These are phyloP conservation scores for Achaetomium macrosporum DNA, from an alignment of 2,329 filamentous ascomycete genomes.

Conservation along the genomic window DNA sequence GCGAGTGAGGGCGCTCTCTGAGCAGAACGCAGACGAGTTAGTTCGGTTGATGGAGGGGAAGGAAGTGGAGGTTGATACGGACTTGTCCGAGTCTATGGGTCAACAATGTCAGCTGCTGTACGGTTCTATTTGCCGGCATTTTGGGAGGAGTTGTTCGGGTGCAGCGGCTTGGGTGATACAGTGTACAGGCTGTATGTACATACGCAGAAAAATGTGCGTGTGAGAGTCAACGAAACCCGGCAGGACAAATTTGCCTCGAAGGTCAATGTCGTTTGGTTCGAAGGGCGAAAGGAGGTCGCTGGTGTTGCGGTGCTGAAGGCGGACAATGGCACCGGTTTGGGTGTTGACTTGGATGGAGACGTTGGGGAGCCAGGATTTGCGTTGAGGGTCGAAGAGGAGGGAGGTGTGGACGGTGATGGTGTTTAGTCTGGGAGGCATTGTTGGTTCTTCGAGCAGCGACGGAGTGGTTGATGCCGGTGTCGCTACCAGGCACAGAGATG, in stretches of 20 bases:
- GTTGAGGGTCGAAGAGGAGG: slow-evolving; percentile 41
- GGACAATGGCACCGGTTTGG: slow-evolving; percentile 36
- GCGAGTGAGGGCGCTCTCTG: slow-evolving; percentile 34
- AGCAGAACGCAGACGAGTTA: background rate
- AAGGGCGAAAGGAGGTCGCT: slow-evolving; percentile 18
- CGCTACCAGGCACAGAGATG: background rate
- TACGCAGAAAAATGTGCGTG: slow-evolving; percentile 44
- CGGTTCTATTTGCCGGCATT: background rate
- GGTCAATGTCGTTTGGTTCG: slow-evolving; percentile 40
- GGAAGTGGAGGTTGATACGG: background rate
- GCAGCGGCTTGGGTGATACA: slow-evolving; percentile 20
- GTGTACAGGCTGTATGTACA: slow-evolving; percentile 39
- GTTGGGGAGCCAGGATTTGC: slow-evolving; percentile 36
- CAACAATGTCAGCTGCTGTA: too few relatives aligned
- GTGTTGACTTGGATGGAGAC: slow-evolving; percentile 39
- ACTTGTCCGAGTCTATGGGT: too few relatives aligned
- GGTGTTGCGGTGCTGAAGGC: slow-evolving; percentile 28
- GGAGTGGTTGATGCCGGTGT: background rate
- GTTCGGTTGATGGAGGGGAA: background rate
- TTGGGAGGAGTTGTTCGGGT: background rate
- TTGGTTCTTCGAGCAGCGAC: background rate
- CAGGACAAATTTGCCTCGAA: slow-evolving; percentile 46
- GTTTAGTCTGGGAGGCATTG: slow-evolving; percentile 15
- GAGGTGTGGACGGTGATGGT: slow-evolving; percentile 39
- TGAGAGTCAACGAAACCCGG: slow-evolving; percentile 51